Evolutionary conservation across 805 yeast genomes (phyloP), one percentile per base, ranked within the genome.

Genomic region (Saccharomyces mikatae): DNA sequence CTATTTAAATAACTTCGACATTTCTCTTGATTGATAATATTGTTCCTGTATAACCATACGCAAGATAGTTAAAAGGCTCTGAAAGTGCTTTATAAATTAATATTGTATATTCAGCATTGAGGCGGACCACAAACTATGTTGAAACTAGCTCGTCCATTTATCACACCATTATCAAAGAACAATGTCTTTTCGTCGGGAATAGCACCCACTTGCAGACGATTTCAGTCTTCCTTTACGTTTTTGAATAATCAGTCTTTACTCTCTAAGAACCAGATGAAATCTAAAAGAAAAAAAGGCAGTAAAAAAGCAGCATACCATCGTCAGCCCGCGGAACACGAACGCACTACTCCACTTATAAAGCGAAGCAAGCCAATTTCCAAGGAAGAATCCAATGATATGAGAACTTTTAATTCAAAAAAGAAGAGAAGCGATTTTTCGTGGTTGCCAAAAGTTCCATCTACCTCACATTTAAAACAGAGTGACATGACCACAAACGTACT

Each of bases 361-460:
- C 13, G 9, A 49, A 52, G 21, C 31, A 29, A 31, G 14, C 14
- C 48, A 26, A 48, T 48, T 9, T 3, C 51, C 14, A 24, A 46
- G 24, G 46, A 47, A 47, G 41, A 54, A 11, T 17, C 11, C 10
- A 36, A 8, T 11, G 17, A 17, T 36, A 17, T 17, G 8, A 46
- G 48, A 22, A 28, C 9, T 28, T 29, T 17, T 0, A 44, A n/a
- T 21, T 5, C 6, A 51, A 51, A 26, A 54, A 52, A 47, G 30
- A 56, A 53, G 28, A 58, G 47, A 36, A 53, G 55, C 31, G 67
- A 61, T 52, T 67, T 60, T 50, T 62, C 66, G 9, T 61, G 68
- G 59, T 46, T 69, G 24, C 72, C 72, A 31, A 57, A 63, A 50
- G 71, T 64, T 9, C 67, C 69, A 13, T 58, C 65, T 3, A 66